Conservation (phyloP, 2,329 filamentous ascomycete species). For the Aspergillus nomiae region DNA sequence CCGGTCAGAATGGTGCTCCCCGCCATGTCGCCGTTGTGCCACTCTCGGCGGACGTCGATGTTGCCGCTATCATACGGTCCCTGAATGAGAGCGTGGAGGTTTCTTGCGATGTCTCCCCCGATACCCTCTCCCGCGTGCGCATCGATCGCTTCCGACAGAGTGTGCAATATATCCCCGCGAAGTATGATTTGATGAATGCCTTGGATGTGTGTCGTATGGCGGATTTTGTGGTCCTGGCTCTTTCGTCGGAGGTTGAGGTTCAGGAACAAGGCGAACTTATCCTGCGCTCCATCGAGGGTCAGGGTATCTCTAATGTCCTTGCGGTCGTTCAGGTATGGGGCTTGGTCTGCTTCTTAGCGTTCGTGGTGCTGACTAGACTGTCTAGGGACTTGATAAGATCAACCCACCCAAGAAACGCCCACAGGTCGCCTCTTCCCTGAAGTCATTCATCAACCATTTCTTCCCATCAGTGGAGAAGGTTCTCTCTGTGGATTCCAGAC, state of each 20-base stretch:
- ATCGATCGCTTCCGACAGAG: conserved; percentile 95
- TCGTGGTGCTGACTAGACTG: conserved; percentile 15
- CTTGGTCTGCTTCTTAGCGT: not conserved
- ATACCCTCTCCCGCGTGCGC: conserved; percentile 63
- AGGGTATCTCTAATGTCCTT: conserved; percentile 91
- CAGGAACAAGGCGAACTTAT: conserved; percentile 83
- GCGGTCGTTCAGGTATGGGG: conserved; percentile 67
- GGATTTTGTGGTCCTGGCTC: conserved; percentile 85
- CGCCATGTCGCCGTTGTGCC: conserved; percentile 87
- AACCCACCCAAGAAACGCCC: conserved; percentile 77
- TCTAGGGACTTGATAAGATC: conserved; percentile 67
- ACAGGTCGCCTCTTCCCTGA: conserved; percentile 78
- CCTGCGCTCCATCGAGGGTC: conserved; percentile 83
- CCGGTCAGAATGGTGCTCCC: conserved; percentile 83
- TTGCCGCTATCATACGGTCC: conserved; percentile 65
- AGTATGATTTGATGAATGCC: conserved; percentile 72
- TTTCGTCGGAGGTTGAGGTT: conserved; percentile 75
- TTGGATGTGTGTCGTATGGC: conserved; percentile 85
- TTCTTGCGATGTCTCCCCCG: conserved; percentile 62
- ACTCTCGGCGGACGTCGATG: conserved; percentile 72
- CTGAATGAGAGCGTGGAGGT: conserved; percentile 82
- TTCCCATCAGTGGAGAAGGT: conserved; percentile 91
- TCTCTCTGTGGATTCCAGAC: conserved; percentile 81
- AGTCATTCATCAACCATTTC: conserved; percentile 92
- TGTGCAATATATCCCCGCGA: conserved; percentile 77